Base-by-base conservation (phyloP, 192 early-diverging fungal species). In the Neocallimastix lanati region DNA sequence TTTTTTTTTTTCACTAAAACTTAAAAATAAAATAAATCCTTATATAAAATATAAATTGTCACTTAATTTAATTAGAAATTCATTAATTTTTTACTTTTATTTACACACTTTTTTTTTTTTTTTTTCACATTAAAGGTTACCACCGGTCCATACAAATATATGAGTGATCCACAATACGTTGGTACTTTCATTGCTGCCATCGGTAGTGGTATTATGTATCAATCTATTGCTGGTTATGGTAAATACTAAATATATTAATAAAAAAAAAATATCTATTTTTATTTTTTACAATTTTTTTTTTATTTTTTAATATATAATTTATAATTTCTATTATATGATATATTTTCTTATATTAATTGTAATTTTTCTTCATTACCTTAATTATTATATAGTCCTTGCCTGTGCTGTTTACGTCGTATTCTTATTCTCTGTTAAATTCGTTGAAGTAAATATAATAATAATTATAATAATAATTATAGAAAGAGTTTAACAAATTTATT, bases 161-260 rank as follows among this genome's bases (percentile, higher is more conserved):
- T 89, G 76, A 80, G 85, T 81, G 88, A 90, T 76, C 88, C 88
- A 76, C 88, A 90, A 79, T 90, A 90, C 50, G 85, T 87, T 15
- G 88, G 88, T 77, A 88, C 88, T 12, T 84, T 88, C 29, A 77
- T 88, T 76, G 84, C 84, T n/a, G 82, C 86, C 21, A 38, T 88
- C 28, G 88, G 88, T 15, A 85, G 85, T 76, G 88, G 86, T 18
- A 78, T 89, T 79, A 85, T 84, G 40, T 84, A 83, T 80, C 88
- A 87, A 76, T 88, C 86, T 29, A 30, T 84, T 33, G 78, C 82
- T 78, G 88, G 88, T 12, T 86, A 86, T 78, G 82, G 83, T 83
- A 83, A 7, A 5, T 28, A 7, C 16, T n/a, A n/a, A n/a, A n/a
- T n/a, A n/a, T n/a, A n/a, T n/a, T n/a, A n/a, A n/a, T n/a, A n/a